These are phyloP conservation scores for Malus hybrid DNA, from an alignment of 331 rosid species.

Conservation along the genomic window DNA sequence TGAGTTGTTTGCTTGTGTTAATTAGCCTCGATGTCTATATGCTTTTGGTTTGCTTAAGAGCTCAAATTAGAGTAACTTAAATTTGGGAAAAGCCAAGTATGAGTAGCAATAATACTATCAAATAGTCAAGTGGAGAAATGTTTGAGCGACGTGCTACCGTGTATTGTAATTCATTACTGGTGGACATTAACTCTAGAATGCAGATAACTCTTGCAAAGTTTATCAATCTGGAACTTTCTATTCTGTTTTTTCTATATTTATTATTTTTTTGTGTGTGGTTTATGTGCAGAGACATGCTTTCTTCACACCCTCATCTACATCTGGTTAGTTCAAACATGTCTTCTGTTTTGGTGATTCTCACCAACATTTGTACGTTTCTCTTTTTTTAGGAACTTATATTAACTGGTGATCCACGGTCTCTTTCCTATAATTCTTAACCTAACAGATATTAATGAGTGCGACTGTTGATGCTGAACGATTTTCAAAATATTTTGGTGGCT, in stretches of 20 bases:
- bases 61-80: neutral
- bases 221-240: neutral
- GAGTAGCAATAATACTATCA: neutral
- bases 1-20: constrained; percentile 1
- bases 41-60: neutral
- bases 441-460: constrained; percentile 95
- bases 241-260: constrained; percentile 19
- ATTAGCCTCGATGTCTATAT: constrained; percentile 12
- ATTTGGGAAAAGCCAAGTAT: neutral
- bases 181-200: neutral
- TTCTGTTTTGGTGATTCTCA: constrained; percentile 8
- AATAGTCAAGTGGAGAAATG: neutral
- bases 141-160: neutral
- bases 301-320: constrained; percentile 54
- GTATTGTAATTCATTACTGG: neutral
- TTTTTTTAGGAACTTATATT: neutral
- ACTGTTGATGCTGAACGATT: constrained; percentile 76
- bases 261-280: constrained; percentile 11
- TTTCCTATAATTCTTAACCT: neutral
- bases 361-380: neutral
- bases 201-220: neutral
- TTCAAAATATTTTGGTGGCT: constrained; percentile 89
- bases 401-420: neutral
- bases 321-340: constrained; percentile 58
- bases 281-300: constrained; percentile 85